A percentile compares a stretch with the other conserved stretches of the same genome.
Conservation (phyloP, 2,329 filamentous ascomycete species). For the Aspergillus sergii region DNA sequence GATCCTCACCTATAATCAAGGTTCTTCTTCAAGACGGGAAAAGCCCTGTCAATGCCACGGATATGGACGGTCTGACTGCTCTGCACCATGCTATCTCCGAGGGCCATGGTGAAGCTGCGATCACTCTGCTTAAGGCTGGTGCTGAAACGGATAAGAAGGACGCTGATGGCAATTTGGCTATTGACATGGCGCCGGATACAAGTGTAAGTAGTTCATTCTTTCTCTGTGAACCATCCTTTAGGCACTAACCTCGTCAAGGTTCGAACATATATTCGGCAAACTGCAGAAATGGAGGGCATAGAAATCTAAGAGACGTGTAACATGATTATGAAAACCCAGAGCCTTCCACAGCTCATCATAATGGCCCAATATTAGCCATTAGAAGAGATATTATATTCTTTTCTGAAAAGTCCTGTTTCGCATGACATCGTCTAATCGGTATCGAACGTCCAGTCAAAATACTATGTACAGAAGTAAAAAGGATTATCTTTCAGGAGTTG, state of each 20-base stretch:
- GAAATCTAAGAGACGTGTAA: slow-evolving; percentile 42
- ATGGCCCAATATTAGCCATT: slow-evolving; percentile 5
- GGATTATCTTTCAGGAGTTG: neutral
- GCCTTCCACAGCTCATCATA: neutral
- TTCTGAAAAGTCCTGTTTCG: slow-evolving; percentile 12
- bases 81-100: slow-evolving; percentile 72
- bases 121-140: slow-evolving; percentile 79
- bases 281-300: slow-evolving; percentile 83
- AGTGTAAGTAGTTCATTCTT: slow-evolving; percentile 62
- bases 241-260: slow-evolving; percentile 53
- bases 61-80: slow-evolving; percentile 81
- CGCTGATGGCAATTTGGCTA: slow-evolving; percentile 67
- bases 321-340: neutral
- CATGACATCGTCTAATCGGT: slow-evolving; percentile 17
- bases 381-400: slow-evolving; percentile 4
- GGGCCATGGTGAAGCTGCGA: slow-evolving; percentile 75
- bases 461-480: slow-evolving; percentile 14
- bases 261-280: slow-evolving; percentile 73
- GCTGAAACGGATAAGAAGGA: slow-evolving; percentile 81
- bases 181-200: slow-evolving; percentile 82
- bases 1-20: slow-evolving; percentile 83
- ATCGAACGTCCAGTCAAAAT: neutral
- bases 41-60: slow-evolving; percentile 82
- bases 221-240: neutral
- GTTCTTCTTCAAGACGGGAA: slow-evolving; percentile 72